Conservation (phyloP, 768 basidiomycete genomes). For the Tricholoma saponaceum region DNA sequence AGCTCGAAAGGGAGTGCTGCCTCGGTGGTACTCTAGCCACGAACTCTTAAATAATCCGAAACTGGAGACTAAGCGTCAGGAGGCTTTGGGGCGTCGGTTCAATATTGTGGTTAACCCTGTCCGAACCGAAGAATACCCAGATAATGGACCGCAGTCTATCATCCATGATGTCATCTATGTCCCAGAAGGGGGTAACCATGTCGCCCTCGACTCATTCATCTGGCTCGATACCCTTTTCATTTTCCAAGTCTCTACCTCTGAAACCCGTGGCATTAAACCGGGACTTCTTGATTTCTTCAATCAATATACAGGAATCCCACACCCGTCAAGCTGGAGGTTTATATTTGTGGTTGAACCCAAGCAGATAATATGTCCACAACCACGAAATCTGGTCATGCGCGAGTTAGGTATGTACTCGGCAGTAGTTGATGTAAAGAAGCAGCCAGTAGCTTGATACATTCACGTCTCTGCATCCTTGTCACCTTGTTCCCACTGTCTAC, state of each 20-base stretch:
- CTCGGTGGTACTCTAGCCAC: neutral
- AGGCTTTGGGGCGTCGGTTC: neutral
- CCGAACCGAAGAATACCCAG: neutral
- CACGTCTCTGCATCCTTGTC: neutral
- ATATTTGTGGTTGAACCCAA: neutral
- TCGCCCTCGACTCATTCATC: too few relatives aligned
- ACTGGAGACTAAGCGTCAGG: neutral
- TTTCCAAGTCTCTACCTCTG: neutral
- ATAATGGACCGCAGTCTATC: neutral
- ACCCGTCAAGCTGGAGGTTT: neutral
- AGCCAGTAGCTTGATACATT: neutral
- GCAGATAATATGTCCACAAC: neutral
- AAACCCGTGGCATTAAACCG: neutral
- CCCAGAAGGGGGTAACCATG: neutral
- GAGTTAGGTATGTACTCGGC: neutral
- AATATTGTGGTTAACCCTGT: neutral
- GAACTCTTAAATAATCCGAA: neutral
- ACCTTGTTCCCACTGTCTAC: too few relatives aligned
- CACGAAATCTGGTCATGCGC: neutral
- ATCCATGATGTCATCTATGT: neutral
- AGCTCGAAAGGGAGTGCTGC: neutral
- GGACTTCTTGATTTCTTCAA: neutral
- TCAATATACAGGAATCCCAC: neutral
- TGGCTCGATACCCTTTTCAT: neutral
- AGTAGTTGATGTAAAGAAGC: neutral